Percentiles rank a stretch among this genome's conserved stretches.
Evolutionary conservation across 345 rosid genomes (phyloP).

Genomic region (Schrenkiella parvula): DNA sequence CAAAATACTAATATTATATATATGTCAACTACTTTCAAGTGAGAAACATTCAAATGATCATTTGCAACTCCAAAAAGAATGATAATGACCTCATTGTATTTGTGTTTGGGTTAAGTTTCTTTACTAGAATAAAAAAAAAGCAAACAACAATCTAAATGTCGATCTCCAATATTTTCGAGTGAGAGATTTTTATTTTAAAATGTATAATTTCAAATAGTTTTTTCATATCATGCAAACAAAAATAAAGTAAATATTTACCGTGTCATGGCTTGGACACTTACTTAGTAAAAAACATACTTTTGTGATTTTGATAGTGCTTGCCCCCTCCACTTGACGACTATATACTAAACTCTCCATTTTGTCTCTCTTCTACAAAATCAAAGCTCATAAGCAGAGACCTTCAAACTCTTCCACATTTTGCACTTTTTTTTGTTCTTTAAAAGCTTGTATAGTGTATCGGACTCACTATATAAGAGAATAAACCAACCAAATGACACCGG

Average conservation of each 20-base stretch:
- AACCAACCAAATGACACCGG: conserved; percentile 17
- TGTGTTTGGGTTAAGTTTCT: neutral
- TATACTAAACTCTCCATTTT: conserved; percentile 16
- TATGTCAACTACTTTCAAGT: neutral
- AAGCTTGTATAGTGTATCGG: neutral
- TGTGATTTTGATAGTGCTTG: conserved; percentile 9
- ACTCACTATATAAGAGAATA: neutral
- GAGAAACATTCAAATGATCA: neutral
- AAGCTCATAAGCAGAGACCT: conserved; percentile 5
- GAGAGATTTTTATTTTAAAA: neutral
- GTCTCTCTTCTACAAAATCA: neutral
- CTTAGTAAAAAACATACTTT: conserved; percentile 10
- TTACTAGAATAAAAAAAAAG: neutral
- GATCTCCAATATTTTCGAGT: neutral
- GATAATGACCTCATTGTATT: neutral
- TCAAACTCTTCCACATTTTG: neutral
- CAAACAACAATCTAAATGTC: neutral
- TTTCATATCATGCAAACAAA: neutral
- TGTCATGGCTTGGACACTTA: neutral
- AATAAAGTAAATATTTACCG: neutral
- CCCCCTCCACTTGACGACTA: conserved; percentile 24
- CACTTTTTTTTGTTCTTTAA: neutral
- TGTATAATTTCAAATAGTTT: neutral
- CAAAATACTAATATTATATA: neutral
- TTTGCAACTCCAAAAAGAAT: neutral